Evolutionary conservation across 495 filamentous ascomycete genomes (phyloP), one percentile per base, ranked within the genome.

Genomic region (Clavariopsis aquatica): DNA sequence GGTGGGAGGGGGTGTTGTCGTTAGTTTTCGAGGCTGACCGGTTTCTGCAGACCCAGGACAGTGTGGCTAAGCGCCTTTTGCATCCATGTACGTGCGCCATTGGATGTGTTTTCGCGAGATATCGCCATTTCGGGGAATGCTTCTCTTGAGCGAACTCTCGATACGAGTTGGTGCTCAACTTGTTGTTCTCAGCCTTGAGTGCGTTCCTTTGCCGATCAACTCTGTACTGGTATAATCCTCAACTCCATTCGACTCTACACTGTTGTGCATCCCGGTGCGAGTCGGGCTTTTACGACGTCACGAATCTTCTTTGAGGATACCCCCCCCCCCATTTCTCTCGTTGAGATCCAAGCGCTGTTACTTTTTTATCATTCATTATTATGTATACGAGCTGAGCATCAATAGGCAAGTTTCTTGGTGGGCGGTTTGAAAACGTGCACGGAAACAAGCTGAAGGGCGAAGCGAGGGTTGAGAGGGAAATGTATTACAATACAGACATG

Each of bases 31-130:
- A 54, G 17, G 45, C 68, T 66, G 57, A 70, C 59, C 15, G 38
- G 58, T 49, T 34, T 34, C 31, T 22, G 46, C 64, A 72, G 70
- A 79, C 74, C 79, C 78, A 8, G 71, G 73, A 31, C 80, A 82
- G 59, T 85, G 81, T 64, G 57, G 63, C 34, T 75, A 62, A 66
- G 41, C 52, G 41, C 9, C 38, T 36, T 5, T n/a, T 12, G 20
- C 46, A 45, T 52, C 10, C 10, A 8, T 28, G 26, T 17, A 26
- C 41, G 23, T 20, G 41, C 17, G 47, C 7, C 1, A 24, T 23
- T 31, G 24, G 6, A 2, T 28, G 22, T 3, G 1, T n/a, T 8
- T 2, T 43, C 38, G 38, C 15, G 2, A 15, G 12, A 9, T 43
- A 10, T 43, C 38, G 6, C 38, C 31, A 34, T 6, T 12, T 34